Percentiles rank a stretch among this genome's conserved stretches.
Evolutionary conservation across 73 alveolate species (phyloP).

Genomic region (Tetrahymena malaccensis): DNA sequence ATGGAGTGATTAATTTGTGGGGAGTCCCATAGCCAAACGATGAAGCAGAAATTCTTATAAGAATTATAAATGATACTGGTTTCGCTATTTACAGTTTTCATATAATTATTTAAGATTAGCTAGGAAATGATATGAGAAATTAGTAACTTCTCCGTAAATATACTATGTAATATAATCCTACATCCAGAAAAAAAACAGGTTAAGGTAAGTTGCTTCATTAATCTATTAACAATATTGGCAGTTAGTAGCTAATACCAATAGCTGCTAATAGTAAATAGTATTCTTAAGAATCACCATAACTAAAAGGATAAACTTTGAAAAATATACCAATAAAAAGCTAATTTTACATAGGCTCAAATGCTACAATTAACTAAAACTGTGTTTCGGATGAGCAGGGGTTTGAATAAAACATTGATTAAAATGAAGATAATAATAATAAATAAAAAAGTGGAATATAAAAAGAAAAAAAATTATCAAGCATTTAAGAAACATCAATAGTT

Average conservation of each 20-base stretch:
- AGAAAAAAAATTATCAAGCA: not conserved
- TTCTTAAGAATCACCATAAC: not conserved
- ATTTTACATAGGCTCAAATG: not conserved
- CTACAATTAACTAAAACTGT: too few species aligned
- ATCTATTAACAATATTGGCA: not conserved
- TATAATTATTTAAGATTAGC: not conserved
- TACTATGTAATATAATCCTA: not conserved
- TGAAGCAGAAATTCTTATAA: not conserved
- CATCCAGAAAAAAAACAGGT: not conserved
- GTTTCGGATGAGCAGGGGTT: not conserved
- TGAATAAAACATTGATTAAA: not conserved
- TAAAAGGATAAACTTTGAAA: not conserved
- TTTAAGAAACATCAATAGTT: not conserved
- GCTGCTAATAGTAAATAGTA: too few species aligned
- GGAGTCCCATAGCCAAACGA: not conserved
- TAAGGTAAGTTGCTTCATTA: not conserved
- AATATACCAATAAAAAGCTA: not conserved
- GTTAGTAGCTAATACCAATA: not conserved
- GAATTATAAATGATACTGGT: not conserved
- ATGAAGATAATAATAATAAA: not conserved
- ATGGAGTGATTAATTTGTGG: not conserved
- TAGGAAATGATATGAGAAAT: not conserved
- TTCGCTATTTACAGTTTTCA: not conserved
- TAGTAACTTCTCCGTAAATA: not conserved
- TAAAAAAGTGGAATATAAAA: too few species aligned